Conservation (phyloP, 805 yeast genomes). For the Teunomyces stri region DNA sequence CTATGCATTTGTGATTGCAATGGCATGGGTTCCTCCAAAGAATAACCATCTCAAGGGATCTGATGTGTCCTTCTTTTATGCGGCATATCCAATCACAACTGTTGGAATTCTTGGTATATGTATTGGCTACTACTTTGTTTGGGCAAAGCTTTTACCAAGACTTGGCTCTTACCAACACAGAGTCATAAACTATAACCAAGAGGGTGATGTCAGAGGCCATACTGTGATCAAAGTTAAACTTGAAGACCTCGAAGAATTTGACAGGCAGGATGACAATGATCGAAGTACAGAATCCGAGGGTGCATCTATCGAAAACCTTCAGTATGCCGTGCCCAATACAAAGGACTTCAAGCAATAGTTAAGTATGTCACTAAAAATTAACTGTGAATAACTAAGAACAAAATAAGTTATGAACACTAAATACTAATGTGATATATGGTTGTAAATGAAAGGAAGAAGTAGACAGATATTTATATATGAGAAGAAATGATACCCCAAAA, state of each 20-base stretch:
- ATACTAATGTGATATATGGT: constrained; percentile 1
- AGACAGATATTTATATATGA: constrained; percentile 1
- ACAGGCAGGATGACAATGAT: constrained; percentile 18
- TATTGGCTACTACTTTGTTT: constrained; percentile 31
- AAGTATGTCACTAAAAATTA: neutral
- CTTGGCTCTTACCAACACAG: constrained; percentile 32
- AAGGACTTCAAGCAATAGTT: neutral
- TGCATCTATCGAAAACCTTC: neutral
- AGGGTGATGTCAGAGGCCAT: constrained; percentile 40
- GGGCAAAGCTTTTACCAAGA: constrained; percentile 36
- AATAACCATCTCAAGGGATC: constrained; percentile 36
- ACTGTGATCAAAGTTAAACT: constrained; percentile 34
- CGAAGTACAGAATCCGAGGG: constrained; percentile 6
- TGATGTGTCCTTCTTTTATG: constrained; percentile 43
- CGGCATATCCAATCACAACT: constrained; percentile 39
- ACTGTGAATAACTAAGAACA: constrained; percentile 4
- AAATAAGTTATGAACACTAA: constrained; percentile 3
- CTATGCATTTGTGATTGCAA: constrained; percentile 36
- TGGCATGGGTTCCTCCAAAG: constrained; percentile 44
- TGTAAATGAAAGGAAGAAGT: constrained; percentile 3
- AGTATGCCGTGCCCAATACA: neutral
- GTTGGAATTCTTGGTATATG: constrained; percentile 33
- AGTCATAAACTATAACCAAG: constrained; percentile 24
- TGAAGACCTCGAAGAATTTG: constrained; percentile 33
- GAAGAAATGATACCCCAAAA: neutral